phyloP scores from a whole-genome alignment of 768 basidiomycete genomes.

The Dioszegia hungarica region DNA sequence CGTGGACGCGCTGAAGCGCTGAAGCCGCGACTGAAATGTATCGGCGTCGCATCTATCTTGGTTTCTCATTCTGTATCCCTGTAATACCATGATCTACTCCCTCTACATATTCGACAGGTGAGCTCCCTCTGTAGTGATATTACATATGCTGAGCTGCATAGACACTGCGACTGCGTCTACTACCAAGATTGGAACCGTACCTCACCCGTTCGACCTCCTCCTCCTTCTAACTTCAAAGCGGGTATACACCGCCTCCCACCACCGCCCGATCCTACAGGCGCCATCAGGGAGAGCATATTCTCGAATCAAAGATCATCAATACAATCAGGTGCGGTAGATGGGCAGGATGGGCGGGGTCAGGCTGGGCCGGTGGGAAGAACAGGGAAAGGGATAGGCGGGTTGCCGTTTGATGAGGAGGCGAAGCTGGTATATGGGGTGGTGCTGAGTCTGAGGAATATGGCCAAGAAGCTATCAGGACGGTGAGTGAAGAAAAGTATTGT shows the following conservation, averaged over 20 bases:
- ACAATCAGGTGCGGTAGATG: constrained; percentile 2
- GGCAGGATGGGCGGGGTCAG: background rate
- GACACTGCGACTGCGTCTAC: constrained; percentile 88
- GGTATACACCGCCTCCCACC: constrained; percentile 70
- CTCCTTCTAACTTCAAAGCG: constrained; percentile 63
- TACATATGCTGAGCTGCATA: constrained; percentile 45
- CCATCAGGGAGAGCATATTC: constrained; percentile 33
- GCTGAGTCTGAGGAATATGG: constrained; percentile 84
- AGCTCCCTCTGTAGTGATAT: constrained; percentile 28
- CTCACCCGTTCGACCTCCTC: constrained; percentile 65
- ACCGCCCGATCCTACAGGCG: background rate
- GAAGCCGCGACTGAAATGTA: too few relatives aligned
- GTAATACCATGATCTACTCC: constrained; percentile 76
- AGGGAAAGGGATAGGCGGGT: constrained; percentile 44
- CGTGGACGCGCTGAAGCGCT: too few relatives aligned
- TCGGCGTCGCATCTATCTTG: too few relatives aligned
- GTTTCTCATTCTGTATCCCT: background rate
- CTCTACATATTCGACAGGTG: constrained; percentile 91
- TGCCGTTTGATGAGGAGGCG: constrained; percentile 94
- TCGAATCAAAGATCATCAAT: constrained; percentile 21
- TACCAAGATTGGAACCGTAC: constrained; percentile 93
- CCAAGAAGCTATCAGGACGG: constrained; percentile 88
- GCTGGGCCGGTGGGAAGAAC: background rate
- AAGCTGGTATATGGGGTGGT: constrained; percentile 97
- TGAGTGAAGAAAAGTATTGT: constrained; percentile 44